Evolutionary conservation across 75 land plant genomes (phyloP).

Genomic region (Sequoia sempervirens): DNA sequence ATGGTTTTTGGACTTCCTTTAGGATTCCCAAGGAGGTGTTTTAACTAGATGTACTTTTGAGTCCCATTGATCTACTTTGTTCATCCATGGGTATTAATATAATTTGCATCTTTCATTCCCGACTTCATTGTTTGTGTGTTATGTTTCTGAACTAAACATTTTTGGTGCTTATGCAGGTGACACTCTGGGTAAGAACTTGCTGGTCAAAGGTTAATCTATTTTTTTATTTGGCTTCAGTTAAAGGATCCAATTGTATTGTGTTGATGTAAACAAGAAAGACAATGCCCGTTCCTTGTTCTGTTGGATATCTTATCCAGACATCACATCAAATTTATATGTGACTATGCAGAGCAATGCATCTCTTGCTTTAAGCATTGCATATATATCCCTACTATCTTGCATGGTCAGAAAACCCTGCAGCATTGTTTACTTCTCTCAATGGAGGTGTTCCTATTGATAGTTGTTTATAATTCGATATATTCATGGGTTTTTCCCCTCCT

Average conservation of each 20-base stretch:
- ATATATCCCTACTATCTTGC: not conserved
- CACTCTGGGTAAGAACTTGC: not conserved
- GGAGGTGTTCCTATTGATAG: not conserved
- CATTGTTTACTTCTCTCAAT: not conserved
- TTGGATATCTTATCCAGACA: not conserved
- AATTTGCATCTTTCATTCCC: not conserved
- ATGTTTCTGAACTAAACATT: constrained; percentile 5
- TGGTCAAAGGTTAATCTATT: constrained; percentile 6
- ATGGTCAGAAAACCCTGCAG: not conserved
- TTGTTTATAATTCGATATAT: not conserved
- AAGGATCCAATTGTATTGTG: constrained; percentile 1
- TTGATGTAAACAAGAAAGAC: not conserved
- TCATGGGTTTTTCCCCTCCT: not conserved
- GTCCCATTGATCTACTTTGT: not conserved
- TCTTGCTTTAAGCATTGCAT: not conserved
- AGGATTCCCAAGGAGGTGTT: not conserved
- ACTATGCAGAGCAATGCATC: not conserved
- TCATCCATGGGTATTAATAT: not conserved
- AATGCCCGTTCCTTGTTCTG: not conserved
- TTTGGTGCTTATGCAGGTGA: constrained; percentile 5
- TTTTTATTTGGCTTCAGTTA: not conserved
- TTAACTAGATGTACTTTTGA: not conserved
- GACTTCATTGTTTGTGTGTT: constrained; percentile 9
- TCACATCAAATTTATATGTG: not conserved
- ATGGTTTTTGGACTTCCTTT: not conserved